Evolutionary conservation across 1,139 yeast species (phyloP).

Genomic region (Debaryomycetaceae sp.): DNA sequence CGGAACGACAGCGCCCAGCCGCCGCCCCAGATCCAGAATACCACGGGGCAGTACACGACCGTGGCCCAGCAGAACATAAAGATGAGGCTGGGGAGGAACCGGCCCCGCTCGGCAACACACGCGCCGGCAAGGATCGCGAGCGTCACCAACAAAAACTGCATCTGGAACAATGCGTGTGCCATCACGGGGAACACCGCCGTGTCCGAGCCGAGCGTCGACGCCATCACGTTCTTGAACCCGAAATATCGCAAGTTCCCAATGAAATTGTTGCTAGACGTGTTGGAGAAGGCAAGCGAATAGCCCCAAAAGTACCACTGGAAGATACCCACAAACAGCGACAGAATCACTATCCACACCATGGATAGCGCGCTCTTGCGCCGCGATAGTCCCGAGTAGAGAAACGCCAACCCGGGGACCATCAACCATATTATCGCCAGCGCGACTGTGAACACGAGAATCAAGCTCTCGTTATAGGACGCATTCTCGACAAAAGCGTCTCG

Average conservation of each 20-base stretch:
- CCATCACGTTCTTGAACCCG: conserved; percentile 63
- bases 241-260: conserved; percentile 79
- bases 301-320: conserved; percentile 99
- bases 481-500: conserved; percentile 29
- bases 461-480: conserved; percentile 30
- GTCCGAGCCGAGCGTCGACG: conserved; percentile 25
- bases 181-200: conserved; percentile 61
- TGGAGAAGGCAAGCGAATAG: conserved; percentile 77
- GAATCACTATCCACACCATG: conserved; percentile 71
- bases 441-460: conserved; percentile 33
- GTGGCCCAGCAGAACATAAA: conserved; percentile 86
- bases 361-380: conserved; percentile 85
- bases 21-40: conserved; percentile 91
- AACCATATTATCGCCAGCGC: conserved; percentile 75
- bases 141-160: conserved; percentile 86
- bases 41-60: conserved; percentile 83
- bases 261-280: conserved; percentile 65
- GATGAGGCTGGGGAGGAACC: conserved; percentile 75
- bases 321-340: conserved; percentile 68
- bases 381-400: conserved; percentile 86
- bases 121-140: conserved; percentile 89
- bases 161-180: conserved; percentile 77
- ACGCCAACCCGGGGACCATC: conserved; percentile 94
- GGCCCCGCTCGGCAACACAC: conserved; percentile 81
- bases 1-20: conserved; percentile 75